Conservation (phyloP, 768 basidiomycete species). For the Lactarius akahatsu region DNA sequence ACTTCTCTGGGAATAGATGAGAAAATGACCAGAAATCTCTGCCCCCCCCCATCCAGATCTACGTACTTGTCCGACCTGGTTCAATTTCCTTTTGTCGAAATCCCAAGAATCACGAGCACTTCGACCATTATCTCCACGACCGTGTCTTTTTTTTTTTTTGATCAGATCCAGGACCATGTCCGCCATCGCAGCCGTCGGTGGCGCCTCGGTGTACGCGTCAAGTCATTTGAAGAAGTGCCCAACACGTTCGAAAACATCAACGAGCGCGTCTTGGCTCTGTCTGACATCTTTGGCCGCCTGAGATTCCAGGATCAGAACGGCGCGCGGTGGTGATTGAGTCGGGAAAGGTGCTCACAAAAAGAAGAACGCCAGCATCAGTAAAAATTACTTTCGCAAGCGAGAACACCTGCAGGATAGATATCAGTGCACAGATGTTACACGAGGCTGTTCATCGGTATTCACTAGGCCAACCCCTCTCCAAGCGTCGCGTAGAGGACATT, state of each 20-base stretch:
- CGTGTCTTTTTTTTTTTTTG: too few relatives aligned
- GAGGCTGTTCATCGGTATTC: background rate
- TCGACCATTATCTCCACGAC: background rate
- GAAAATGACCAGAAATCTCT: background rate
- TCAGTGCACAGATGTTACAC: background rate
- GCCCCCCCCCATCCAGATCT: background rate
- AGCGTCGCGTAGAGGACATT: background rate
- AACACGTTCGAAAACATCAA: background rate
- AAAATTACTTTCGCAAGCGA: background rate
- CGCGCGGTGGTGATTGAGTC: fast-evolving
- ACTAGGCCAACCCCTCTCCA: background rate
- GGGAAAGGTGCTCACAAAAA: background rate
- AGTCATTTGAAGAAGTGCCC: background rate
- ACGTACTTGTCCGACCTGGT: background rate
- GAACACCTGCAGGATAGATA: background rate
- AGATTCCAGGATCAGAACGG: background rate
- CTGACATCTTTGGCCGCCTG: background rate
- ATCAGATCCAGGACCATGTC: too few relatives aligned
- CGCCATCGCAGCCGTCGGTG: background rate
- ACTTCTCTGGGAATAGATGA: background rate
- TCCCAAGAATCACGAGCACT: background rate
- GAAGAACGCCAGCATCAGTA: background rate
- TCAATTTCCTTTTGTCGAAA: background rate
- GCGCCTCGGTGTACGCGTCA: background rate
- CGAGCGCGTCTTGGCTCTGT: background rate